Conservation (phyloP, 345 rosid genomes). For the Cochlearia excelsa region DNA sequence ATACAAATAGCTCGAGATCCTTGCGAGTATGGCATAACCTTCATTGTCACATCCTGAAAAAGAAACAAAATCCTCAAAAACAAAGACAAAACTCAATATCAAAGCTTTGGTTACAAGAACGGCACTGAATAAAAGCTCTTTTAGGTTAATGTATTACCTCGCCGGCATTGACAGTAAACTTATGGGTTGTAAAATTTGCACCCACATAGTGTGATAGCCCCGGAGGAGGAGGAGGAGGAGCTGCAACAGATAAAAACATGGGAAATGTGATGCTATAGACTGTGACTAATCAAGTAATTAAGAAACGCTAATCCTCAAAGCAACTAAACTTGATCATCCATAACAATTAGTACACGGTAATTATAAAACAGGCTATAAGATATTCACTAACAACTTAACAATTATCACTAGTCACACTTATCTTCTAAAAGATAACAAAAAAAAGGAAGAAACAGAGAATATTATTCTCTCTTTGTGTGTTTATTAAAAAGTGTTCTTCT, state of each 20-base stretch:
- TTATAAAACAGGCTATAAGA: no score
- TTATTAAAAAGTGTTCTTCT: no score
- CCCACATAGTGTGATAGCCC: slow-evolving; percentile 64
- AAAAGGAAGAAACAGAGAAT: slow-evolving; percentile 15
- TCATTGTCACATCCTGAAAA: slow-evolving; percentile 86
- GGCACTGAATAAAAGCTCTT: no score
- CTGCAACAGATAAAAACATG: slow-evolving; percentile 19
- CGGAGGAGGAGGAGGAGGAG: slow-evolving; percentile 17
- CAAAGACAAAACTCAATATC: neutral
- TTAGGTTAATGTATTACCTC: slow-evolving; percentile 58
- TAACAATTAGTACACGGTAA: neutral
- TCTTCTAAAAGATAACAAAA: neutral
- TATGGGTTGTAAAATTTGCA: slow-evolving; percentile 87
- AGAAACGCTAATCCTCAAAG: neutral
- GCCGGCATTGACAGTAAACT: slow-evolving; percentile 79
- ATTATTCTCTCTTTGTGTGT: neutral
- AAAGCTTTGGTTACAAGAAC: neutral
- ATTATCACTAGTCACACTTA: neutral
- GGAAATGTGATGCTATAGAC: neutral
- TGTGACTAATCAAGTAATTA: slow-evolving; percentile 8
- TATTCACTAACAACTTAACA: no score
- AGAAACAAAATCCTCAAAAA: neutral
- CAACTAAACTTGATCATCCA: slow-evolving; percentile 3
- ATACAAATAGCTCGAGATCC: slow-evolving; percentile 84
- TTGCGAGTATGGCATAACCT: slow-evolving; percentile 82